Percentiles rank a stretch among this genome's conserved stretches.
phyloP scores from a whole-genome alignment of 768 basidiomycete genomes.

The Pleurotus sapidus region DNA sequence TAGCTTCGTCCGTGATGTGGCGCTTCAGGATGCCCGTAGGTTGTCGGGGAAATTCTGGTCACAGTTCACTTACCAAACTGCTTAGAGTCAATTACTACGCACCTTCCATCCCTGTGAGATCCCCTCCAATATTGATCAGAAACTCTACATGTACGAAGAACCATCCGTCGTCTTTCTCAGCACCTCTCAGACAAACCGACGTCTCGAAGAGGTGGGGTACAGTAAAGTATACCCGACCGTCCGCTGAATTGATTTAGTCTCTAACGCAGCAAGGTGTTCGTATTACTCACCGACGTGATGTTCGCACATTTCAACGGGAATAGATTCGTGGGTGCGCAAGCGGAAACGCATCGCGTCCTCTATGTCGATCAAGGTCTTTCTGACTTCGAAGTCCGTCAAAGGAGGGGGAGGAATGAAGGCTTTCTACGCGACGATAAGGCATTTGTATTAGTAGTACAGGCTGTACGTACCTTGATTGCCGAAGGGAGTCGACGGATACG shows the following conservation, averaged over 20 bases:
- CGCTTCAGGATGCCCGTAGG: conserved; percentile 62
- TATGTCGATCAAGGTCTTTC: conserved; percentile 64
- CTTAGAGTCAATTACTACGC: background rate
- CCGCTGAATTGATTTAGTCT: conserved; percentile 38
- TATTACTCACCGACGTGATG: conserved; percentile 57
- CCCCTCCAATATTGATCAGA: conserved; percentile 69
- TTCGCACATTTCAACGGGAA: conserved; percentile 79
- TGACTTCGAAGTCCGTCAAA: conserved; percentile 64
- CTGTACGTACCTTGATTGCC: conserved; percentile 63
- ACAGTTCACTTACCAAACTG: background rate
- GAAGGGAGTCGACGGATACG: conserved; percentile 82
- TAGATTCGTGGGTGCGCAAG: conserved; percentile 71
- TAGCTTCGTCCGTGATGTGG: conserved; percentile 71
- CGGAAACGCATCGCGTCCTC: conserved; percentile 80
- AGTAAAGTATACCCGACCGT: conserved; percentile 78
- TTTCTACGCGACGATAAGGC: conserved; percentile 45
- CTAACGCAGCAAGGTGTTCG: background rate
- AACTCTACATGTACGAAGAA: conserved; percentile 82
- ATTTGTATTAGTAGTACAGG: conserved; percentile 7
- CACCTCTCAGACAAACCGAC: conserved; percentile 72
- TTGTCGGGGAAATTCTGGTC: conserved; percentile 67
- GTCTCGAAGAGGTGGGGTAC: conserved; percentile 72
- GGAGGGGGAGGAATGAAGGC: conserved; percentile 61
- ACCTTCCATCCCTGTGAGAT: conserved; percentile 73
- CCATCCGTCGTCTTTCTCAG: conserved; percentile 72